Conservation (phyloP, 129 eudicot genomes). For the Calendula officinalis region DNA sequence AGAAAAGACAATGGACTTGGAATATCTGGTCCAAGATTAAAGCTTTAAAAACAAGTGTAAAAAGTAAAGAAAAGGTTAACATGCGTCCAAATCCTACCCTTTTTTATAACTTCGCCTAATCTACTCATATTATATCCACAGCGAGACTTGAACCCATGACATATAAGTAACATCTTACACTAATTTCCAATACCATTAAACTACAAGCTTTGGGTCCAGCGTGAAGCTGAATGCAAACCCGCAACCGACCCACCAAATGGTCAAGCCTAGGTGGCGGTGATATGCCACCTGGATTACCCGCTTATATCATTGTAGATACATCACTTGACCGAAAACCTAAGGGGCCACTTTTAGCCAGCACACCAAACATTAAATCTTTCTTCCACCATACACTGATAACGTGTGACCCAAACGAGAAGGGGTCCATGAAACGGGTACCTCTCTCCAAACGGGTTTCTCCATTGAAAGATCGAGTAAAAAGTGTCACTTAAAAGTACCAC, state of each 20-base stretch:
- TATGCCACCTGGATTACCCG: conserved; percentile 53
- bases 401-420: conserved; percentile 80
- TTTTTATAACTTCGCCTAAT: no score
- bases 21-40: no score
- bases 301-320: conserved; percentile 42
- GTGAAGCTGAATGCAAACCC: conserved; percentile 66
- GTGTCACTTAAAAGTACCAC: conserved; percentile 78
- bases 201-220: no score
- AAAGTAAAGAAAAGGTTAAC: no score
- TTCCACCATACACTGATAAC: conserved; percentile 62
- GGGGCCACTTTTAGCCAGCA: conserved; percentile 73
- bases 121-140: no score
- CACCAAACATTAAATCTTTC: conserved; percentile 82
- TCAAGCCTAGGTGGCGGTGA: conserved; percentile 67
- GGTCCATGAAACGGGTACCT: conserved; percentile 67
- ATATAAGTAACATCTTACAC: no score
- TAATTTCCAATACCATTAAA: no score
- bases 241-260: conserved; percentile 73
- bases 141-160: no score
- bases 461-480: conserved; percentile 57
- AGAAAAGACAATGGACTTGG: no score
- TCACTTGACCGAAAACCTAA: conserved; percentile 49
- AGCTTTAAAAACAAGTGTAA: no score
- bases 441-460: conserved; percentile 72
- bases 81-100: no score